phyloP scores from a whole-genome alignment of 2,329 filamentous ascomycete species.

The Xylariaceae sp. region DNA sequence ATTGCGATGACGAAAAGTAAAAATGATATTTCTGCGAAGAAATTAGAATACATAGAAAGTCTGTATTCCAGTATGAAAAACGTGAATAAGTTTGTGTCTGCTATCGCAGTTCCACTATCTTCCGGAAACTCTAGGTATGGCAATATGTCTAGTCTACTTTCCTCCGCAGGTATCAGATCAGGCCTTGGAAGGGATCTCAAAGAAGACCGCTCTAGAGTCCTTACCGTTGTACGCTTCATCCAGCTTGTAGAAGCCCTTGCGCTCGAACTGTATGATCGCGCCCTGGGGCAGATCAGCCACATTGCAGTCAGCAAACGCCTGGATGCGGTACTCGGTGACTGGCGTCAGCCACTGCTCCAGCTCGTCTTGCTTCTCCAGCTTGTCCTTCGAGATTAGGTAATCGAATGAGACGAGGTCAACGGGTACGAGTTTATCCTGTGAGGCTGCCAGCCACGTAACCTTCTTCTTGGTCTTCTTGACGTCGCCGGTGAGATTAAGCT shows the following conservation, averaged over 20 bases:
- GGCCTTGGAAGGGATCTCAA: conserved; percentile 24
- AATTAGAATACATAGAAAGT: no score
- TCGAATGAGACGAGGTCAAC: conserved; percentile 92
- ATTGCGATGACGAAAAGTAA: no score
- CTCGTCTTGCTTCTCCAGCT: conserved; percentile 80
- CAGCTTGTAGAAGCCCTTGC: conserved; percentile 85
- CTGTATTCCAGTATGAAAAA: no score
- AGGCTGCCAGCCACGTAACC: conserved; percentile 82
- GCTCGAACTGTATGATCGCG: conserved; percentile 92
- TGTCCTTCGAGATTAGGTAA: conserved; percentile 92
- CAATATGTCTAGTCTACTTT: no score
- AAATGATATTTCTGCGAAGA: no score
- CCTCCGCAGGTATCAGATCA: no score
- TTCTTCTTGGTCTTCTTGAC: conserved; percentile 96
- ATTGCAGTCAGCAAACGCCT: conserved; percentile 75
- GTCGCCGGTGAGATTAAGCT: conserved; percentile 85
- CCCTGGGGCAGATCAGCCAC: conserved; percentile 72
- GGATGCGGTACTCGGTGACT: conserved; percentile 66
- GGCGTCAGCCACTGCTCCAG: conserved; percentile 79
- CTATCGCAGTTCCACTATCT: no score
- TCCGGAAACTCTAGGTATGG: no score
- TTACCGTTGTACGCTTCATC: conserved; percentile 58
- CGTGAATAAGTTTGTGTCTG: no score
- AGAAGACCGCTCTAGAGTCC: conserved; percentile 48
- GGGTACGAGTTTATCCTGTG: conserved; percentile 69